Conservation (phyloP, 2,329 filamentous ascomycete species). For the Pseudogymnoascus sp. region DNA sequence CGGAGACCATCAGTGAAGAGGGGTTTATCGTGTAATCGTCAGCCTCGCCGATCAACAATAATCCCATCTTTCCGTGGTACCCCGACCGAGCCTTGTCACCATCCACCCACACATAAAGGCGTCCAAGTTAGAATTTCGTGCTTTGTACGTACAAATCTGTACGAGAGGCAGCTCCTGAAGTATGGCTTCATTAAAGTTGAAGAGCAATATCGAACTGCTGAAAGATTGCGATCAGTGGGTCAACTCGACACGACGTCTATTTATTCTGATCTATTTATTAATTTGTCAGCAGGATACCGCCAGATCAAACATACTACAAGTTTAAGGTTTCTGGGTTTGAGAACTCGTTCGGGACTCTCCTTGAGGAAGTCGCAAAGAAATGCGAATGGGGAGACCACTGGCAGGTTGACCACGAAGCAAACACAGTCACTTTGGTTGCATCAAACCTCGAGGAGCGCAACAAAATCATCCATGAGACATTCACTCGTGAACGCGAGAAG, state of each 20-base stretch:
- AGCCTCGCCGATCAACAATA: too few relatives aligned
- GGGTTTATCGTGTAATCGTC: too few relatives aligned
- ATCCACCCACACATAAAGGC: background rate
- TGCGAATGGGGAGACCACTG: constrained; percentile 10
- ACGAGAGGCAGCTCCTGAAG: background rate
- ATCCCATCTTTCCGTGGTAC: too few relatives aligned
- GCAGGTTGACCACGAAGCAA: constrained; percentile 13
- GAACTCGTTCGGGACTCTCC: constrained; percentile 16
- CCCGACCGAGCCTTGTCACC: too few relatives aligned
- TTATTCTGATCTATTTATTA: background rate
- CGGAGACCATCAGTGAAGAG: too few relatives aligned
- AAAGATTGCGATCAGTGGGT: background rate
- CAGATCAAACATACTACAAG: constrained; percentile 16
- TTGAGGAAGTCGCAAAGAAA: constrained; percentile 10
- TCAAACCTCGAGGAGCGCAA: constrained; percentile 12
- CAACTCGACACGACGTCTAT: background rate
- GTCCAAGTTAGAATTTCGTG: background rate
- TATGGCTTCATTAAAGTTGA: background rate
- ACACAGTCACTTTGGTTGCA: constrained; percentile 9
- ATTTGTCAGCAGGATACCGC: background rate
- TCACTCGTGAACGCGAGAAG: constrained; percentile 7
- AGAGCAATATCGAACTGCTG: background rate
- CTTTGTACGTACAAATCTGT: background rate
- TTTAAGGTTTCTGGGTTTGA: constrained; percentile 17
- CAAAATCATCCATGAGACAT: constrained; percentile 12